Percentiles rank a stretch among this genome's conserved stretches.
phyloP scores from a whole-genome alignment of 768 basidiomycete genomes.

The Roridomyces roridus region DNA sequence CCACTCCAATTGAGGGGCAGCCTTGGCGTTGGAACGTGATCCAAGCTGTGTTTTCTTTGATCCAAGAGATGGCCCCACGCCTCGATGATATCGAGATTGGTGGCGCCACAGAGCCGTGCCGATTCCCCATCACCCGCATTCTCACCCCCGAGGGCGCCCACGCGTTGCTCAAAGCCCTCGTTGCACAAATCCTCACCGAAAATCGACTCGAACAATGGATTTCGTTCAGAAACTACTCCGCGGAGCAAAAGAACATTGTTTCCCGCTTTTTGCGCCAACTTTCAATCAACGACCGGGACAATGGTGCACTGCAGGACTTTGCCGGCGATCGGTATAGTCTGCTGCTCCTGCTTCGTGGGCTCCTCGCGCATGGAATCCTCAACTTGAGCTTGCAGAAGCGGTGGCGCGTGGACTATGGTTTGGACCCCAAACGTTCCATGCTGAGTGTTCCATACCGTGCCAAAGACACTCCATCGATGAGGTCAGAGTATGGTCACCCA shows the following conservation, averaged over 20 bases:
- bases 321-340: slow-evolving; percentile 32
- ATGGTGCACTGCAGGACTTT: slow-evolving; percentile 1
- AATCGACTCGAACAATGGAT: slow-evolving; percentile 9
- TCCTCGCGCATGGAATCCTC: slow-evolving; percentile 49
- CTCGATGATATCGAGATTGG: slow-evolving; percentile 30
- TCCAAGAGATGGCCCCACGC: slow-evolving; percentile 24
- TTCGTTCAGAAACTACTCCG: slow-evolving; percentile 10
- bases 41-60: slow-evolving; percentile 44
- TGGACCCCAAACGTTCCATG: slow-evolving; percentile 46
- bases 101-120: background rate
- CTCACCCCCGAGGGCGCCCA: background rate
- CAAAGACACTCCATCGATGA: slow-evolving; percentile 52
- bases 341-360: slow-evolving; percentile 52
- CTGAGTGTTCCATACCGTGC: slow-evolving; percentile 61
- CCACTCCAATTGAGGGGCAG: slow-evolving; percentile 42
- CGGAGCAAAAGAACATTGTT: background rate
- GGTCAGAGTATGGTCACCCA: slow-evolving; percentile 61
- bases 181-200: background rate
- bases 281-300: background rate
- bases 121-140: slow-evolving; percentile 11
- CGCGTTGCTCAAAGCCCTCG: background rate
- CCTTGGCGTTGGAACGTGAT: slow-evolving; percentile 50
- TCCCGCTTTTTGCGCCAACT: background rate
- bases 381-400: slow-evolving; percentile 43
- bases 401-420: slow-evolving; percentile 61